A percentile compares a stretch with the other conserved stretches of the same genome.
Evolutionary conservation across 495 filamentous ascomycete species (phyloP).

Genomic region (Tuber magnatum): DNA sequence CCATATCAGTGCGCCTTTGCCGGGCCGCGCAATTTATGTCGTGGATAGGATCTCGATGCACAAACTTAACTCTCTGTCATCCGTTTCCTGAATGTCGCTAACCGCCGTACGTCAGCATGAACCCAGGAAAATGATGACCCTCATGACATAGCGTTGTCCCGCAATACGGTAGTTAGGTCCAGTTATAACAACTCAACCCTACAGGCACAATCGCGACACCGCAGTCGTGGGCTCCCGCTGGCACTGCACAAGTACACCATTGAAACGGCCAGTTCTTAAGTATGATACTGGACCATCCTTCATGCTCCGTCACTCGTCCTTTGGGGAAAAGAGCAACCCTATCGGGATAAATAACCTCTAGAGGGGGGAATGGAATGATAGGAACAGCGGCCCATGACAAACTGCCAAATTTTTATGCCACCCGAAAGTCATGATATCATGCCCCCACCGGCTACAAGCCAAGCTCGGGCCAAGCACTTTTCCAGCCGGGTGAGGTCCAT

Average conservation of each 20-base stretch:
- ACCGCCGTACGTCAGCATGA: not conserved
- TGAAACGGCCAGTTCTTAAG: not conserved
- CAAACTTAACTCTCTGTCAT: not conserved
- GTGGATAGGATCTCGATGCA: not conserved
- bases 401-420: not conserved
- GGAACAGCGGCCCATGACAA: not conserved
- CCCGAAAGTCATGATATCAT: not conserved
- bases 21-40: not conserved
- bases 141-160: not conserved
- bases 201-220: not conserved
- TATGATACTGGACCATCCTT: not conserved
- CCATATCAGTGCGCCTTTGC: not conserved
- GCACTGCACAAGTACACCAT: not conserved
- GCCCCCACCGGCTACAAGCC: not conserved
- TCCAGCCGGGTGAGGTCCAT: not conserved
- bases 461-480: not conserved
- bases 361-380: not conserved
- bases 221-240: not conserved
- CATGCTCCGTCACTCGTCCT: not conserved
- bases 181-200: not conserved
- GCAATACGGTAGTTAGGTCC: not conserved
- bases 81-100: not conserved
- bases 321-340: not conserved
- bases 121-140: not conserved
- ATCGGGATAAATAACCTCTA: not conserved